Conservation (phyloP, 148 eudicot genomes). For the Drosera capensis region DNA sequence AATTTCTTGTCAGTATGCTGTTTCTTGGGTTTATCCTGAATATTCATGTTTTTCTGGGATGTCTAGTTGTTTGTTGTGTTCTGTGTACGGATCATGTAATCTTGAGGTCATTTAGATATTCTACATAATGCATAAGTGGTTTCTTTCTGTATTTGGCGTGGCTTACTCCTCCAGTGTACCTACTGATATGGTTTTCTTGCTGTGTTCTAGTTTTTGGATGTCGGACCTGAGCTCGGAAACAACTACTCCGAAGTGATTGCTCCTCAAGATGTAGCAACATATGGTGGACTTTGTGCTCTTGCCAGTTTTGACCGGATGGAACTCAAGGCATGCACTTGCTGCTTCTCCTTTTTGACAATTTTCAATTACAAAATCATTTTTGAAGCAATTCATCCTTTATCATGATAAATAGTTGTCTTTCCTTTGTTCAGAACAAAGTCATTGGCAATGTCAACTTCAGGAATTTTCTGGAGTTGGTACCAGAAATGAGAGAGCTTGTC, state of each 20-base stretch:
- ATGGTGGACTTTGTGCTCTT: constrained; percentile 97
- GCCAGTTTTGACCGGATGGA: constrained; percentile 91
- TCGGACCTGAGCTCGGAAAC: constrained; percentile 72
- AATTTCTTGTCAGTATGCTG: no score
- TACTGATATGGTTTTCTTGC: no score
- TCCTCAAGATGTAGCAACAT: constrained; percentile 90
- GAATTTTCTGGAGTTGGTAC: constrained; percentile 88
- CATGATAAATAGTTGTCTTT: constrained; percentile 6
- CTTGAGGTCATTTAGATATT: no score
- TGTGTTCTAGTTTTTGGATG: constrained; percentile 69
- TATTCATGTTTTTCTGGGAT: no score
- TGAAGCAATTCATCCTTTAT: no score
- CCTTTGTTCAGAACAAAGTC: constrained; percentile 70
- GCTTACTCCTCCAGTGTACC: no score
- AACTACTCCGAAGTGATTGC: constrained; percentile 81
- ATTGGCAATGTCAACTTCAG: constrained; percentile 85
- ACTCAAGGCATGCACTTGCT: constrained; percentile 47
- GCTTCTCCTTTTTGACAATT: constrained; percentile 1
- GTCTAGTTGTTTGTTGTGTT: no score
- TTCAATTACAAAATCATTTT: no score
- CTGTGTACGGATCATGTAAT: no score
- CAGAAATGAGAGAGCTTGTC: constrained; percentile 91
- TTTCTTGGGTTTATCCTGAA: no score
- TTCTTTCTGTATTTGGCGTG: no score
- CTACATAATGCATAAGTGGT: no score